Conservation (phyloP, 306 rosid species). For the Canavalia gladiata region DNA sequence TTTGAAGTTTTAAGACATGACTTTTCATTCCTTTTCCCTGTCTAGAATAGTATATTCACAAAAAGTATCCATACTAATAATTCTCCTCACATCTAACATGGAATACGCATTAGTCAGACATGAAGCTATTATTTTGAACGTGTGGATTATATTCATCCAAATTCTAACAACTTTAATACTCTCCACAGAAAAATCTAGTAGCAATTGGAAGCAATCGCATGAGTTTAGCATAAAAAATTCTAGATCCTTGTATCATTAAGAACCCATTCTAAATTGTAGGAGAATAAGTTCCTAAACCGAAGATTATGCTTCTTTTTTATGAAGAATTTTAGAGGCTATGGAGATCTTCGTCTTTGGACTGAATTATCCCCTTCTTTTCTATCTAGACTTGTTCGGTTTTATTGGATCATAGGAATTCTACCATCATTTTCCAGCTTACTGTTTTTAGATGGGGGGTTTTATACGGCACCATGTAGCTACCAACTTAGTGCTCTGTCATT, state of each 20-base stretch:
- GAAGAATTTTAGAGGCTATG: slow-evolving; percentile 13
- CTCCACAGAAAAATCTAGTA: not conserved
- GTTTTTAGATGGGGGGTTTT: too few relatives aligned
- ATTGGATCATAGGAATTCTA: too few relatives aligned
- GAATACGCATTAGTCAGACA: not conserved
- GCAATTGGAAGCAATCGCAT: too few relatives aligned
- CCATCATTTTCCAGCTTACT: too few relatives aligned
- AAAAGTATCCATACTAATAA: not conserved
- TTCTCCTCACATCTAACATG: too few relatives aligned
- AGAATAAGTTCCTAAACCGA: not conserved
- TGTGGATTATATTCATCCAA: not conserved
- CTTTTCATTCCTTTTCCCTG: not conserved
- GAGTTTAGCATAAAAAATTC: not conserved
- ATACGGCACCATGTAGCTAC: too few relatives aligned
- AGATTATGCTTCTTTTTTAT: not conserved
- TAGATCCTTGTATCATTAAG: not conserved
- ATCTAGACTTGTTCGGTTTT: too few relatives aligned
- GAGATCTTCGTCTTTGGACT: not conserved
- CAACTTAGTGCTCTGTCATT: too few relatives aligned
- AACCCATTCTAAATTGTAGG: not conserved
- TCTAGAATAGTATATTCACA: not conserved
- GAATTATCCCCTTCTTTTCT: too few relatives aligned
- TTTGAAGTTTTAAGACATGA: not conserved
- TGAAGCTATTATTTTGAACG: not conserved
- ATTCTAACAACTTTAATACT: not conserved